Percentiles rank a stretch among this genome's conserved stretches.
These are phyloP conservation scores for Xylaria intraflava DNA, from an alignment of 495 filamentous ascomycete species.

Conservation along the genomic window DNA sequence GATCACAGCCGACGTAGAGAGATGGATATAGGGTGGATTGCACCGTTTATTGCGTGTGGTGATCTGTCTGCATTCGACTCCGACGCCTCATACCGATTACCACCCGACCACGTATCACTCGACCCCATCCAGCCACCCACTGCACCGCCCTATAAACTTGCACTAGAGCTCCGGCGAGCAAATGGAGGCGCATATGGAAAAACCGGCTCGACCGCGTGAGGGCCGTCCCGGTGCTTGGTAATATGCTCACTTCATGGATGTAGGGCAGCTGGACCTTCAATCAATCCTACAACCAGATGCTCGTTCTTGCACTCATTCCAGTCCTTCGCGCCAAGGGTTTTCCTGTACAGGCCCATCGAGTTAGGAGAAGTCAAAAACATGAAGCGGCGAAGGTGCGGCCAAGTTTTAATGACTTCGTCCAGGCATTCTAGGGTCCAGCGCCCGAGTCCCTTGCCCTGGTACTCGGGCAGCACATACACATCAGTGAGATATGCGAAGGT, in stretches of 20 bases:
- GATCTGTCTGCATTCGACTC: slow-evolving; percentile 92
- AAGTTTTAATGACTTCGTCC: slow-evolving; percentile 45
- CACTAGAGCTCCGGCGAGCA: slow-evolving; percentile 74
- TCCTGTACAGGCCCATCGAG: slow-evolving; percentile 41
- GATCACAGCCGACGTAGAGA: slow-evolving; percentile 38
- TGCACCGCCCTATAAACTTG: slow-evolving; percentile 87
- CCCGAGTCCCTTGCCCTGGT: slow-evolving; percentile 56
- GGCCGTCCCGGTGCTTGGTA: not conserved
- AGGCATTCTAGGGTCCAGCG: slow-evolving; percentile 56
- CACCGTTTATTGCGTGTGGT: slow-evolving; percentile 90
- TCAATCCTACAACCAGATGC: slow-evolving; percentile 15
- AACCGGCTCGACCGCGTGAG: slow-evolving; percentile 37
- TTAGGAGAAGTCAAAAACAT: slow-evolving; percentile 42
- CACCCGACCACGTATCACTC: slow-evolving; percentile 64
- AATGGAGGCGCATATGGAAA: slow-evolving; percentile 78
- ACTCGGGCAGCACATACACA: slow-evolving; percentile 52
- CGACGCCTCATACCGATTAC: slow-evolving; percentile 85
- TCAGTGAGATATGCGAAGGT: slow-evolving; percentile 66
- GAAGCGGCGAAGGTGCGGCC: slow-evolving; percentile 52
- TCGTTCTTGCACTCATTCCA: slow-evolving; percentile 29
- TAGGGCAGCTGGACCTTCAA: slow-evolving; percentile 19
- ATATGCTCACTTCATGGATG: slow-evolving; percentile 5
- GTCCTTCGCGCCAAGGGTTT: slow-evolving; percentile 39
- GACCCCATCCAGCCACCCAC: slow-evolving; percentile 96
- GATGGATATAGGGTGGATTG: slow-evolving; percentile 65